Evolutionary conservation across 2,329 filamentous ascomycete species (phyloP), one percentile per base, ranked within the genome.

Genomic region (Apiospora saccharicola): DNA sequence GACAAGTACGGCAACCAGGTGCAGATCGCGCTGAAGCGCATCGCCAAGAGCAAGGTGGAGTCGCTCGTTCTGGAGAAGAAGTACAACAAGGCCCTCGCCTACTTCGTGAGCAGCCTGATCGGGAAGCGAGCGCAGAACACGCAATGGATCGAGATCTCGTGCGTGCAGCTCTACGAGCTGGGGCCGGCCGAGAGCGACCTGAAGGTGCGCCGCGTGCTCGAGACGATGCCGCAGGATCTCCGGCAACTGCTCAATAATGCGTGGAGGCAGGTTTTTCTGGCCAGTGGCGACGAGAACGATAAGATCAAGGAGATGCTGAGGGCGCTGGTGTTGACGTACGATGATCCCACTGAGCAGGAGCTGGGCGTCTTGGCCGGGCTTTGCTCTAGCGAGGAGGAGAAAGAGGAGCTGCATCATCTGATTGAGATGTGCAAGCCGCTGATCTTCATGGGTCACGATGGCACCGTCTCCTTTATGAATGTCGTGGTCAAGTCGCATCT

Each of bases 71-170:
- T 75, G 13, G 74, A 79, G 14, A 85, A 84, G 70, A 80, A 81
- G 0, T 85, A 85, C 71, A 85, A 82, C 71, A 83, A 81, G 68
- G 83, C 83, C 1, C 77, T 85, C 1, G 78, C 82, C 5, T 85
- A 84, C 72, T 85, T 83, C 71, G 82, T 81, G 0, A 82, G 82
- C 49, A 85, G 83, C 69, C 75, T 85, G 3, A 83, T 85, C 6
- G 83, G 83, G 0, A 82, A 79, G 47, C 78, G 83, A 44, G 83
- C 83, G 0, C 82, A 84, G 10, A 85, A 83, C 68, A 84, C 82
- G 0, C 83, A 84, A 41, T 85, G 83, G 83, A 84, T 85, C 41
- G 83, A 85, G 37, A 84, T 85, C 3, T 82, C 83, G 1, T 83
- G 81, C 44, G 80, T 84, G 69, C 83, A 84, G 30, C 80, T 85